Evolutionary conservation across 192 early-diverging fungal species (phyloP).

Genomic region (Phlyctochytrium arcticum): DNA sequence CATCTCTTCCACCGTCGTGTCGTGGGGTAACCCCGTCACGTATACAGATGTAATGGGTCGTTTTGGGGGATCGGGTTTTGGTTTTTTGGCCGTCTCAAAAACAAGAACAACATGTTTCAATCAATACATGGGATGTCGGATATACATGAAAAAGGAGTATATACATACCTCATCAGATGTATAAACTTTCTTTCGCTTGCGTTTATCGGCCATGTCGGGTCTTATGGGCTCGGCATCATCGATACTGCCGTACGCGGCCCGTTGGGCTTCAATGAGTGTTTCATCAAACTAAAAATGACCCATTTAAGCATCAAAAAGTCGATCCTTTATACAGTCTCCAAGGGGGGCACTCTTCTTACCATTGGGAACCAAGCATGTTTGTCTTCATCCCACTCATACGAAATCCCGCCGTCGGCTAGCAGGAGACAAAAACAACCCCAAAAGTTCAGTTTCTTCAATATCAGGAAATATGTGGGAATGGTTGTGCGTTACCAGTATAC

Average conservation of each 20-base stretch:
- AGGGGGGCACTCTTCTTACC: constrained; percentile 39
- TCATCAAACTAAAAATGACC: constrained; percentile 31
- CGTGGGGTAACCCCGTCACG: constrained; percentile 76
- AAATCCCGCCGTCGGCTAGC: constrained; percentile 68
- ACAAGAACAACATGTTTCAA: not conserved
- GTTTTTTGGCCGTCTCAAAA: too few species aligned
- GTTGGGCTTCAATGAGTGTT: constrained; percentile 57
- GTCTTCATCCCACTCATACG: constrained; percentile 80
- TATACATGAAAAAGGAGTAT: not conserved
- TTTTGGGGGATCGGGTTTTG: constrained; percentile 29
- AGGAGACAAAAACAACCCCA: not conserved
- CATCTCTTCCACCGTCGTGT: constrained; percentile 78
- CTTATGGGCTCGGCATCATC: too few species aligned
- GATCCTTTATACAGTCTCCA: not conserved
- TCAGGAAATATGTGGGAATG: not conserved
- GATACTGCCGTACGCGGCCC: constrained; percentile 60
- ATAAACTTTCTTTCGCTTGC: constrained; percentile 45
- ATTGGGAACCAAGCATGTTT: constrained; percentile 88
- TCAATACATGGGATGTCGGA: not conserved
- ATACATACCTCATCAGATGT: constrained; percentile 37
- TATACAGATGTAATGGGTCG: constrained; percentile 73
- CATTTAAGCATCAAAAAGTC: not conserved
- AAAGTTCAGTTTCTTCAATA: not conserved
- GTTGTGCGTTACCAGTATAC: constrained; percentile 37
- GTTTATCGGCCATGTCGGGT: constrained; percentile 23